Percentiles rank a stretch among this genome's conserved stretches.
Evolutionary conservation across 108 stramenopile species (phyloP).

Genomic region (Skeletonema tropicum): DNA sequence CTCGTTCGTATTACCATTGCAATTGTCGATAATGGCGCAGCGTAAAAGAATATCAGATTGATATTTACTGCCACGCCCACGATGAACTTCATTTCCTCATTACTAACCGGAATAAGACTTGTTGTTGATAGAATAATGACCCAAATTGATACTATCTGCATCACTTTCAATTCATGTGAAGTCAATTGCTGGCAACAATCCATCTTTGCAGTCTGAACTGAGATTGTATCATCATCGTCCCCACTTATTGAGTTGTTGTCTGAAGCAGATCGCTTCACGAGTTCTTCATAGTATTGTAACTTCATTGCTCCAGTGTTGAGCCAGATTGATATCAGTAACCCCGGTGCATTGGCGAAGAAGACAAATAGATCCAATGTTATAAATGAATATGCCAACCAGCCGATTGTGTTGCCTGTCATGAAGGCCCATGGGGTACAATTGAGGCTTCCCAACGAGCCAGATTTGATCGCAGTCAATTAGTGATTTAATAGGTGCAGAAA

Average conservation of each 20-base stretch:
- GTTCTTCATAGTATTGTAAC: constrained; percentile 60
- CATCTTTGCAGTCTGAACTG: constrained; percentile 6
- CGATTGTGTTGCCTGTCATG: constrained; percentile 71
- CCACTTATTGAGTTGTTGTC: not conserved
- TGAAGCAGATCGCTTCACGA: constrained; percentile 23
- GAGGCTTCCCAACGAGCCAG: constrained; percentile 59
- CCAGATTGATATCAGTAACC: constrained; percentile 62
- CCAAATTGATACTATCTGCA: constrained; percentile 30
- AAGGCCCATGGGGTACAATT: constrained; percentile 87
- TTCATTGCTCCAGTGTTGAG: constrained; percentile 76
- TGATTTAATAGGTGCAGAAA: constrained; percentile 62
- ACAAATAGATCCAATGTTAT: constrained; percentile 63
- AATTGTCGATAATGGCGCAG: constrained; percentile 46
- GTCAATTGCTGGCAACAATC: constrained; percentile 18
- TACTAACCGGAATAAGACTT: constrained; percentile 23
- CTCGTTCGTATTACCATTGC: constrained; percentile 30
- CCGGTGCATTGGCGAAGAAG: constrained; percentile 70
- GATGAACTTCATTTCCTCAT: constrained; percentile 27
- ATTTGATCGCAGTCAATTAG: constrained; percentile 45
- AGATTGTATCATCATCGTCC: not conserved
- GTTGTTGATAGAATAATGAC: constrained; percentile 31
- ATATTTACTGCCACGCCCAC: constrained; percentile 50
- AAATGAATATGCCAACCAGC: constrained; percentile 69
- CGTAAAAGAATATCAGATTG: constrained; percentile 49
- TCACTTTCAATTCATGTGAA: constrained; percentile 33